phyloP scores from a whole-genome alignment of 2,329 filamentous ascomycete species.

The Coniochaeta sp. region DNA sequence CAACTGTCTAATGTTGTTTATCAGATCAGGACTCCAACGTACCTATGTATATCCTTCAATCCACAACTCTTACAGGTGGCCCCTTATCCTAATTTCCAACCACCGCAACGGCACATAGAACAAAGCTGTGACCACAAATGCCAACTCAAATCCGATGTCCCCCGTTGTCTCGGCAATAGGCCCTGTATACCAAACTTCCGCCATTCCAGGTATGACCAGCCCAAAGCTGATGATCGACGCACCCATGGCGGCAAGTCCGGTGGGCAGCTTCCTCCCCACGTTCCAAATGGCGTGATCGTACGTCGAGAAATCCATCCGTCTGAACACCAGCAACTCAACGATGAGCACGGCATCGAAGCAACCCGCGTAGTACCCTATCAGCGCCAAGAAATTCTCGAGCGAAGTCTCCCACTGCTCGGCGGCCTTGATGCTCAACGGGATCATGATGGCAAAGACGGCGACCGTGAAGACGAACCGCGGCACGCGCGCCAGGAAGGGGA shows the following conservation, averaged over 20 bases:
- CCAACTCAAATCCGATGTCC: conserved; percentile 60
- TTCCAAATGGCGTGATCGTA: conserved; percentile 43
- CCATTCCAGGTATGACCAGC: conserved; percentile 52
- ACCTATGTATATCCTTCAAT: background rate
- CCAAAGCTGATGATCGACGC: conserved; percentile 38
- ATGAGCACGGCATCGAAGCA: conserved; percentile 43
- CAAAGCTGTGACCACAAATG: conserved; percentile 42
- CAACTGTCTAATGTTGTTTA: no score
- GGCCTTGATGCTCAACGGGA: conserved; percentile 49
- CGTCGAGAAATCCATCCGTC: conserved; percentile 30
- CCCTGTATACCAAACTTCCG: conserved; percentile 52
- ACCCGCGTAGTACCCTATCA: conserved; percentile 53
- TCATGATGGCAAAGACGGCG: conserved; percentile 49
- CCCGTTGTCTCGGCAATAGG: conserved; percentile 53
- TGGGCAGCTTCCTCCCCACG: conserved; percentile 32
- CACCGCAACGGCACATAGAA: conserved; percentile 39
- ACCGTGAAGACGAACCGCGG: conserved; percentile 51
- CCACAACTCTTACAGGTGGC: conserved; percentile 16
- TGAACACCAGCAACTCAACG: conserved; percentile 40
- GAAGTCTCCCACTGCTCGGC: conserved; percentile 49
- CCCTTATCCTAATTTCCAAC: conserved; percentile 28
- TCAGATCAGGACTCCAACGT: background rate
- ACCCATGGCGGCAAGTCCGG: conserved; percentile 37
- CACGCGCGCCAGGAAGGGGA: conserved; percentile 46
- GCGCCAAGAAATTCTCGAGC: conserved; percentile 47